Base-by-base conservation (phyloP, 1,139 yeast species). In the Suhomyces chickasaworum region DNA sequence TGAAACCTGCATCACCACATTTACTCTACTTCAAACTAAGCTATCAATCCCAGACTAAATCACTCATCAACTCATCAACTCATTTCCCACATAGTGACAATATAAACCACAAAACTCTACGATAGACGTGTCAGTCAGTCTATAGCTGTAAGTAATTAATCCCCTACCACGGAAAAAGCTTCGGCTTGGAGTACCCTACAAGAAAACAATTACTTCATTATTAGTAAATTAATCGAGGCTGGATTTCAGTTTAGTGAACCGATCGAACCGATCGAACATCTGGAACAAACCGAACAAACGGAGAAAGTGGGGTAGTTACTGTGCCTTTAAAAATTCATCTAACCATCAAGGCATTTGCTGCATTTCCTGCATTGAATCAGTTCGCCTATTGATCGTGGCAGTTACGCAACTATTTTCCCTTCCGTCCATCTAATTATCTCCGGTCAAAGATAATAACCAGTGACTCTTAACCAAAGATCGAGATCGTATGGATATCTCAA, bases 301-400 rank as follows among this genome's bases (percentile, higher is more conserved):
- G 37, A 33, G 37, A 33, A 20, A 33, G 37, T 33, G 37, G 37
- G 37, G 37, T 33, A 12, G 37, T 8, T n/a, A 8, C 7, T 18
- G 37, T 33, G 37, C 23, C 37, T 33, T 20, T 17, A 25, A 15
- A 33, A 15, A 33, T 33, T n/a, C 25, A 33, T 17, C 12, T 25
- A 2, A n/a, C n/a, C n/a, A n/a, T n/a, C n/a, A n/a, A n/a, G n/a
- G n/a, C n/a, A n/a, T n/a, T n/a, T n/a, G n/a, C n/a, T n/a, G n/a
- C n/a, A n/a, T n/a, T n/a, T 25, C 16, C 37, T 20, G 37, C 25
- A 33, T n/a, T 33, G 8, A 13, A 13, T 15, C 21, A 22, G 8
- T 32, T 32, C 35, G 35, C 35, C 35, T 32, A 32, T 17, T 32
- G 22, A 17, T 17, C 12, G n/a, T 32, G 12, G 35, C 22, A 32